Evolutionary conservation across 2,329 filamentous ascomycete species (phyloP).

Genomic region (Claviceps fusiformis): DNA sequence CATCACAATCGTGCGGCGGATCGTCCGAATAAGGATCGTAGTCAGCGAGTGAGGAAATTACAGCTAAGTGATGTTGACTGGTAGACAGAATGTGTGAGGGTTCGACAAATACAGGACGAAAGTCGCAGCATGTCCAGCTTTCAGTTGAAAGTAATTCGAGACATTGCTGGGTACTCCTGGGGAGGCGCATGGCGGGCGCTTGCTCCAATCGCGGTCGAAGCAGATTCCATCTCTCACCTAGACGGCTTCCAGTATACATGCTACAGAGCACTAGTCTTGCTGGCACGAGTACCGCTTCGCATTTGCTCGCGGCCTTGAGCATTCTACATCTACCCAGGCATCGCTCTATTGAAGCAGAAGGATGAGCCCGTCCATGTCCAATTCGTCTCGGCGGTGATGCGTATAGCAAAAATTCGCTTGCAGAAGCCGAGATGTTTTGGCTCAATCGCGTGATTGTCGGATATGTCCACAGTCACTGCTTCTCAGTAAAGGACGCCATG

Average conservation of each 20-base stretch:
- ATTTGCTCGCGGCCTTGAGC: neutral
- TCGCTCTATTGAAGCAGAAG: neutral
- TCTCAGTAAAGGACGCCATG: neutral
- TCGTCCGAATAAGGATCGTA: conserved; percentile 46
- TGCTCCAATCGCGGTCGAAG: neutral
- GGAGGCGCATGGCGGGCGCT: neutral
- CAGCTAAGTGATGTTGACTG: conserved; percentile 97
- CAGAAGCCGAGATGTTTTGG: neutral
- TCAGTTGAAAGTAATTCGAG: neutral
- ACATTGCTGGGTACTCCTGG: no score
- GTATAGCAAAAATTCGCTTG: neutral
- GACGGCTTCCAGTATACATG: neutral
- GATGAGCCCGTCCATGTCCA: neutral
- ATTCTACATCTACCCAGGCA: neutral
- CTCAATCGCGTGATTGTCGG: neutral
- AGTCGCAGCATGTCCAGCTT: neutral
- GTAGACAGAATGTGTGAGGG: conserved; percentile 36
- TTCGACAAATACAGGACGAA: neutral
- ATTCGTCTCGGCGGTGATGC: neutral
- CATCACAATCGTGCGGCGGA: conserved; percentile 43
- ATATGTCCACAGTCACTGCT: neutral
- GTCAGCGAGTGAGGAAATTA: conserved; percentile 76
- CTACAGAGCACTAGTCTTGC: neutral
- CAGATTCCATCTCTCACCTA: neutral
- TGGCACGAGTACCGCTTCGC: neutral